Evolutionary conservation across 257 asterid genomes (phyloP).

Genomic region (Dorcoceras hygrometricum): DNA sequence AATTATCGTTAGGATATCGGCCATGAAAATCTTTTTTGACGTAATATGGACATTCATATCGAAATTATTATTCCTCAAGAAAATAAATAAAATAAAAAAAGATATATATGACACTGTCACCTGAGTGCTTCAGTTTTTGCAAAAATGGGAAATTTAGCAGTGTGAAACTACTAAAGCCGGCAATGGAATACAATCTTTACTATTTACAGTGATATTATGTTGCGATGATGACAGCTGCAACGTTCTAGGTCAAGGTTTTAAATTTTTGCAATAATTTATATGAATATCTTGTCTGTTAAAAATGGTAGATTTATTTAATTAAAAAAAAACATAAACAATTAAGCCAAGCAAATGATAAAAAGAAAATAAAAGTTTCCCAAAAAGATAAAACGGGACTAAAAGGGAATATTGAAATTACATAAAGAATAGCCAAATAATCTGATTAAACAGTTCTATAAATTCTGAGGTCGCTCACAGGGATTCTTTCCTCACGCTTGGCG

Average conservation of each 20-base stretch:
- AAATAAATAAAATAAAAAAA: no score
- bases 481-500: background rate
- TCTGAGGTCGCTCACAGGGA: background rate
- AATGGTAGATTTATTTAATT: no score
- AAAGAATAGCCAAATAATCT: no score
- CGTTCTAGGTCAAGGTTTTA: conserved; percentile 35
- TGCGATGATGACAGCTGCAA: conserved; percentile 48
- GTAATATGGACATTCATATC: conserved; percentile 29
- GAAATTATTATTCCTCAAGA: conserved; percentile 27
- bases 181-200: conserved; percentile 34
- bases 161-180: conserved; percentile 21
- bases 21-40: no score
- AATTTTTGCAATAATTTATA: no score
- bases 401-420: no score
- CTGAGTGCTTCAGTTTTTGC: conserved; percentile 45
- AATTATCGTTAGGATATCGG: no score
- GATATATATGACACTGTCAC: conserved; percentile 74
- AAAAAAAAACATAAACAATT: no score
- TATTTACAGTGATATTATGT: background rate
- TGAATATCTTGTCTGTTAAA: no score
- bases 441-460: no score
- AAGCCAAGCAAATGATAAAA: no score
- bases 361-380: no score
- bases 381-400: background rate
- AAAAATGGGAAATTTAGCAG: conserved; percentile 42